These are phyloP conservation scores for Bondarzewia mesenterica DNA, from an alignment of 1,284 basidiomycete species.

Conservation along the genomic window DNA sequence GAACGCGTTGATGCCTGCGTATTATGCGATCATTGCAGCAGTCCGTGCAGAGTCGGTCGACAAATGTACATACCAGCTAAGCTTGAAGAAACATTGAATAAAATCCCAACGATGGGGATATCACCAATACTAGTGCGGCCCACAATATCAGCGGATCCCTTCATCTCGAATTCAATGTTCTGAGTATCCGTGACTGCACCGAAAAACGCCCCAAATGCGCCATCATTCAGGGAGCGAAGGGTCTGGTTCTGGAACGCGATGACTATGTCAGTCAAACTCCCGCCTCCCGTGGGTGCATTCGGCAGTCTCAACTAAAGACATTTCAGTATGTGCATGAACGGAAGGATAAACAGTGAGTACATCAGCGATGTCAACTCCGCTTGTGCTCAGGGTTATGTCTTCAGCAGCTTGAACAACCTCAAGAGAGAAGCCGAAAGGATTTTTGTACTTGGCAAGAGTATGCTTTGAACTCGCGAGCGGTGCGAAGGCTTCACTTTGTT, in stretches of 20 bases:
- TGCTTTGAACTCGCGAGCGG: constrained; percentile 53
- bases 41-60: neutral
- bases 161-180: constrained; percentile 40
- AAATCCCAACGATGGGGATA: constrained; percentile 58
- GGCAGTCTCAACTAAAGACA: constrained; percentile 47
- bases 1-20: constrained; percentile 45
- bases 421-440: constrained; percentile 73
- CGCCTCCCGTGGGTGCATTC: constrained; percentile 40
- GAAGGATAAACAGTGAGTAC: constrained; percentile 22
- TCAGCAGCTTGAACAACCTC: constrained; percentile 54
- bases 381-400: constrained; percentile 42
- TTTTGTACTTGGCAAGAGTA: constrained; percentile 62
- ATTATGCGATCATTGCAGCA: constrained; percentile 15
- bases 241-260: constrained; percentile 52
- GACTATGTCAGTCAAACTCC: constrained; percentile 48
- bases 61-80: constrained; percentile 35
- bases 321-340: neutral
- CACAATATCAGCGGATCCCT: constrained; percentile 53
- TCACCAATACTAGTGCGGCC: constrained; percentile 62
- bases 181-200: constrained; percentile 46
- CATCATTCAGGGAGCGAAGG: constrained; percentile 47
- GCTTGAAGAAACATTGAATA: constrained; percentile 50
- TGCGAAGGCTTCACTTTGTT: constrained; percentile 44
- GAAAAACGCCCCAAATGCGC: constrained; percentile 51
- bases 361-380: constrained; percentile 46